A percentile compares a stretch with the other conserved stretches of the same genome.
These are phyloP conservation scores for Acer campestre DNA, from an alignment of 345 rosid genomes.

Conservation along the genomic window DNA sequence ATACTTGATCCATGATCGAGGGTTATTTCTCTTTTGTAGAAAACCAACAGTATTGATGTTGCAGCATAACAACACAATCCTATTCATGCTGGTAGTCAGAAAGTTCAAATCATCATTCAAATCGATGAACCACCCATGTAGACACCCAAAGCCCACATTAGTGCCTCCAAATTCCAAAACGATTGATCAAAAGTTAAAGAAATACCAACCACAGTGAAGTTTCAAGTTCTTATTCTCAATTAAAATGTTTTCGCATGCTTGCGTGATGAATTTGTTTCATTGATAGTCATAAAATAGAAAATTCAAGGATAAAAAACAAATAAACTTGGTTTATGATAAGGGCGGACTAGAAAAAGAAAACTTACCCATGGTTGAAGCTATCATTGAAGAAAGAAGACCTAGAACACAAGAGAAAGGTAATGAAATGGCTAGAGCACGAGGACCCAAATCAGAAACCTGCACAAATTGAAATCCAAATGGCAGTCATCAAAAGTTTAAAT, in stretches of 20 bases:
- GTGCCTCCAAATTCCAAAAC: background rate
- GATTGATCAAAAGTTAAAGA: background rate
- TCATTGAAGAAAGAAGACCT: constrained; percentile 57
- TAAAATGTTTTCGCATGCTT: background rate
- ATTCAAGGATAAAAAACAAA: background rate
- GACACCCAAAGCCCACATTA: background rate
- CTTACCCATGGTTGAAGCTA: constrained; percentile 56
- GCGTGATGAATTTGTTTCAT: background rate
- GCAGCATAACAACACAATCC: background rate
- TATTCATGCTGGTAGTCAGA: background rate
- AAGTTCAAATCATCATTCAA: background rate
- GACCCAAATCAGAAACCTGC: constrained; percentile 47
- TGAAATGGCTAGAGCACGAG: constrained; percentile 52
- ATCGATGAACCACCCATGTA: background rate
- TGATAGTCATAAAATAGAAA: background rate
- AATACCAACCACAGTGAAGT: background rate
- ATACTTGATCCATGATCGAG: background rate
- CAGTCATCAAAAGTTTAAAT: background rate
- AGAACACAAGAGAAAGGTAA: constrained; percentile 52
- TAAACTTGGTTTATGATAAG: constrained; percentile 6
- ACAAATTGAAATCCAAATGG: constrained; percentile 9
- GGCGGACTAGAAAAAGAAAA: background rate
- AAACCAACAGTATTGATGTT: background rate
- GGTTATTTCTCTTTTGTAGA: background rate
- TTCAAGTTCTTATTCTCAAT: background rate